phyloP scores from a whole-genome alignment of 305 asterid species.

The Coffea humblotiana region DNA sequence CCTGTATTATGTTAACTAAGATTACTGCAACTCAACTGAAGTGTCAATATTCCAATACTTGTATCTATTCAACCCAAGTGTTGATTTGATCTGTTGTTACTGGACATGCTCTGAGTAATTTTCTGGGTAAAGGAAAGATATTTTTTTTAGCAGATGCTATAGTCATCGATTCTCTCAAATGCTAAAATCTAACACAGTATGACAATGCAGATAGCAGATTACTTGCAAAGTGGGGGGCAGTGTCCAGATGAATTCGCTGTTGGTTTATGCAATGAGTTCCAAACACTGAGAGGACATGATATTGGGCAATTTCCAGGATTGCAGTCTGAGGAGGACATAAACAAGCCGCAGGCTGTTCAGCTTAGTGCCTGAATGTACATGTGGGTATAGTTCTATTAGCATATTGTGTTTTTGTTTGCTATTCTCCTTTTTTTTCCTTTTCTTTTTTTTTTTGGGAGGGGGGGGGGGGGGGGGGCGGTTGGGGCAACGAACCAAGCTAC shows the following conservation, averaged over 20 bases:
- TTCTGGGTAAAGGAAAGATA: not conserved
- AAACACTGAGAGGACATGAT: conserved; percentile 69
- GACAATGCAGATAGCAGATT: conserved; percentile 73
- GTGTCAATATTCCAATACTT: not conserved
- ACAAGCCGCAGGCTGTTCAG: conserved; percentile 42
- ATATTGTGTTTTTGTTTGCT: conserved; percentile 1
- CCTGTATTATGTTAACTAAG: conserved; percentile 2
- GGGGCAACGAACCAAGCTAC: no score
- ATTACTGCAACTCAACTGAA: conserved; percentile 10
- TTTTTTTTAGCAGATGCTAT: no score
- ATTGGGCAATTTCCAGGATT: conserved; percentile 92
- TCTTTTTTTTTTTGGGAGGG: not conserved
- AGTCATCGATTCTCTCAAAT: not conserved
- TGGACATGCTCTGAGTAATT: not conserved
- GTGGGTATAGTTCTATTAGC: conserved; percentile 11
- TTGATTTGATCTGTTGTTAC: not conserved
- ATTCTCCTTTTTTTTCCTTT: not conserved
- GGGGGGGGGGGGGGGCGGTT: no score
- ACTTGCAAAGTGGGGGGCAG: conserved; percentile 68
- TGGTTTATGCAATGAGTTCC: conserved; percentile 65
- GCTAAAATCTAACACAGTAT: conserved; percentile 6
- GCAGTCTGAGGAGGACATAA: conserved; percentile 43
- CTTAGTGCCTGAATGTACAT: conserved; percentile 38
- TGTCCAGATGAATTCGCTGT: conserved; percentile 79
- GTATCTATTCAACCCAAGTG: not conserved